Conservation (phyloP, 2,329 filamentous ascomycete genomes). For the Colletotrichum orchidophilum region DNA sequence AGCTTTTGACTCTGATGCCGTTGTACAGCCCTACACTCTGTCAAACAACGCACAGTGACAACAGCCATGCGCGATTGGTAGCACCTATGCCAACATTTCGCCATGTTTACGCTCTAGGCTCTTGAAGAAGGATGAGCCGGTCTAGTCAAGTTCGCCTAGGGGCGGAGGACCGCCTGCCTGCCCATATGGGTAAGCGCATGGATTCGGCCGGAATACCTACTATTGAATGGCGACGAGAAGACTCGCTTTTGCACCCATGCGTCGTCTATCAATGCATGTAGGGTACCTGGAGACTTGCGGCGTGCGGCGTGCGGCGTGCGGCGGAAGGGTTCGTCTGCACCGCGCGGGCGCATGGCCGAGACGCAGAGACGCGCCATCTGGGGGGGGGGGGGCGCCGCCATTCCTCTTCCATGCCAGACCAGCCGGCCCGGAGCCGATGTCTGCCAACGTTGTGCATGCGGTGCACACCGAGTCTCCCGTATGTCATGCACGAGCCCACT, state of each 20-base stretch:
- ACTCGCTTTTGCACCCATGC: not conserved
- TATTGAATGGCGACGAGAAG: conserved; percentile 15
- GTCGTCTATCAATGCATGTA: not conserved
- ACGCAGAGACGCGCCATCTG: conserved; percentile 1
- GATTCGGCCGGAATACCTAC: conserved; percentile 7
- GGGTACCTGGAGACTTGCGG: not conserved
- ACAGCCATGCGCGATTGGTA: conserved; percentile 26
- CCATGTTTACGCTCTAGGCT: not conserved
- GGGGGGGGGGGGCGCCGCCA: conserved; percentile 9
- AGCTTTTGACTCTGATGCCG: conserved; percentile 31
- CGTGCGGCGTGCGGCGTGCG: too few relatives aligned
- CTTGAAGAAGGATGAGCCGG: conserved; percentile 14
- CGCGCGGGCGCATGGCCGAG: conserved; percentile 11
- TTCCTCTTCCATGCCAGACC: not conserved
- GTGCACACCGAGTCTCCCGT: conserved; percentile 22
- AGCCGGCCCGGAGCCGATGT: conserved; percentile 17
- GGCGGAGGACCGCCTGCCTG: conserved; percentile 7
- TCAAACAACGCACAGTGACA: conserved; percentile 29
- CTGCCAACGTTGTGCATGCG: conserved; percentile 19
- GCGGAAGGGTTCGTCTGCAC: conserved; percentile 9
- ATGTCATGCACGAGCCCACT: conserved; percentile 2
- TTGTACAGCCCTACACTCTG: conserved; percentile 27
- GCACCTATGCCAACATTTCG: not conserved
- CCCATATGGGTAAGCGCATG: conserved; percentile 13
- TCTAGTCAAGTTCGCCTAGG: conserved; percentile 11